Evolutionary conservation across 371 early-diverging fungal species (phyloP).

Genomic region (Capillidium rhysosporum): DNA sequence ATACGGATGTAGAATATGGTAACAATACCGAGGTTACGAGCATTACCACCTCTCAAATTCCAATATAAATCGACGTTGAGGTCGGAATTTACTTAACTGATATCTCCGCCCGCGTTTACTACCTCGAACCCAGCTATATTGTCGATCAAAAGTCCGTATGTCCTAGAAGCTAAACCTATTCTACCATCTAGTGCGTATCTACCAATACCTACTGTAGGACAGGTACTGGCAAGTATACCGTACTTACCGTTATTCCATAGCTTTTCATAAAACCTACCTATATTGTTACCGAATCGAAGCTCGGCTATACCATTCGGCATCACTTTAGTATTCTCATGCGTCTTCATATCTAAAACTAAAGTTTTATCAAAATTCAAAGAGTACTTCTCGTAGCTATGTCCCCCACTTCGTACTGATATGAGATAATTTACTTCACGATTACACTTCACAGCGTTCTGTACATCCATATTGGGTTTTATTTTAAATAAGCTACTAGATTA

Average conservation of each 20-base stretch:
- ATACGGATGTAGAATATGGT: constrained; percentile 15
- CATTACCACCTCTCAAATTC: constrained; percentile 36
- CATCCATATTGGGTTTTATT: too few relatives aligned
- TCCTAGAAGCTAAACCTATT: constrained; percentile 20
- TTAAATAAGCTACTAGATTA: too few relatives aligned
- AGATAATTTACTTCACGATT: background rate
- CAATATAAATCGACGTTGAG: constrained; percentile 28
- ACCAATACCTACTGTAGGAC: constrained; percentile 17
- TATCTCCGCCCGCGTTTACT: constrained; percentile 22
- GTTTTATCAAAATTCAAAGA: constrained; percentile 12
- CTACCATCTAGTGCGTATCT: constrained; percentile 21
- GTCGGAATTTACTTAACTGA: constrained; percentile 17
- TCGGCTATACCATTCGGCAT: constrained; percentile 7
- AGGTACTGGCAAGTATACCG: constrained; percentile 15
- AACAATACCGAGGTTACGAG: constrained; percentile 29
- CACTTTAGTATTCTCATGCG: constrained; percentile 9
- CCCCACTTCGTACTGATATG: constrained; percentile 16
- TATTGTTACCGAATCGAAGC: constrained; percentile 13
- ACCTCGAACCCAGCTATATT: constrained; percentile 22
- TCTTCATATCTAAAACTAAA: constrained; percentile 15
- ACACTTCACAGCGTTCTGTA: constrained; percentile 1
- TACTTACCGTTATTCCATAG: constrained; percentile 15
- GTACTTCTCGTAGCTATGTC: constrained; percentile 22
- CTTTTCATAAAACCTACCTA: constrained; percentile 15
- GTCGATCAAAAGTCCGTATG: constrained; percentile 15